Percentiles rank a stretch among this genome's conserved stretches.
phyloP scores from a whole-genome alignment of 768 basidiomycete genomes.

The Tephrocybe sp. region DNA sequence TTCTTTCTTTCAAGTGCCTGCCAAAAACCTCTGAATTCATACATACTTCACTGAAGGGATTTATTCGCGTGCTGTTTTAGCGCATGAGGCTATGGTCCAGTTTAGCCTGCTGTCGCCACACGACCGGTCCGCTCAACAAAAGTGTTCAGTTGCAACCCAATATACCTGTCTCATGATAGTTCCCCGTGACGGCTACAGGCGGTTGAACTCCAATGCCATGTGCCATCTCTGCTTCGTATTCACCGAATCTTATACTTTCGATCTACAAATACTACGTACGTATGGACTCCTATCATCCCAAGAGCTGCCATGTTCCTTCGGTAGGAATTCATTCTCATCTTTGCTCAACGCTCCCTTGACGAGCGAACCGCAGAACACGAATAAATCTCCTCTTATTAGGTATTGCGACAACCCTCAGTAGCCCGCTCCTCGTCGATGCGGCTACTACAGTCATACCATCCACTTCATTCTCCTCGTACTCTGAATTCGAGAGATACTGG shows the following conservation, averaged over 20 bases:
- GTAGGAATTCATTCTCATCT: background rate
- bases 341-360: background rate
- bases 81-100: no score
- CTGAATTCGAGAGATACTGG: slow-evolving; percentile 40
- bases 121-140: slow-evolving; percentile 1
- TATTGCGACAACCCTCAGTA: slow-evolving; percentile 11
- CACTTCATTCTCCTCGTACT: slow-evolving; percentile 37
- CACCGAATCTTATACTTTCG: background rate
- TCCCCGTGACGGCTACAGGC: slow-evolving; percentile 5
- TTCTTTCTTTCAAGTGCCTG: no score
- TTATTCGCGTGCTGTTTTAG: no score
- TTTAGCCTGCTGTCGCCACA: slow-evolving; percentile 1
- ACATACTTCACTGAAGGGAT: no score
- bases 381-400: slow-evolving; percentile 7
- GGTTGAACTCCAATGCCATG: slow-evolving; percentile 2
- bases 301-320: slow-evolving; percentile 4
- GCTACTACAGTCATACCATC: slow-evolving; percentile 40
- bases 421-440: slow-evolving; percentile 19
- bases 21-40: no score
- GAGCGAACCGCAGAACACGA: slow-evolving; percentile 6
- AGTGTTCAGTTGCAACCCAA: background rate
- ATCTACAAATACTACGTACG: slow-evolving; percentile 7
- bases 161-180: slow-evolving; percentile 9
- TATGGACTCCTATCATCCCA: background rate
- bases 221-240: slow-evolving; percentile 1